A percentile compares a stretch with the other conserved stretches of the same genome.
Conservation (phyloP, 2,329 filamentous ascomycete genomes). For the Xylaria sp. region DNA sequence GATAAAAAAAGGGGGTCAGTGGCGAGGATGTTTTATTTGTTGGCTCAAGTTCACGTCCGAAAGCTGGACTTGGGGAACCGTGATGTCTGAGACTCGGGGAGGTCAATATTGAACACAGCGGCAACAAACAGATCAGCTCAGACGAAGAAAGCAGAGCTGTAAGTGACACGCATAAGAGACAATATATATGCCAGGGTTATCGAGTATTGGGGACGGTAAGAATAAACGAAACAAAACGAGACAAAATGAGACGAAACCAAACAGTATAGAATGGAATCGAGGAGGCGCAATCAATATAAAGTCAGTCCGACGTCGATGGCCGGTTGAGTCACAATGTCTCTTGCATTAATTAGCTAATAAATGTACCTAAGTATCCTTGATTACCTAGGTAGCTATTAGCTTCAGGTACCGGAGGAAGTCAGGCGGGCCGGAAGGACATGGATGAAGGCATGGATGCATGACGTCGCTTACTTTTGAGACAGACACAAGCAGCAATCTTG, state of each 20-base stretch:
- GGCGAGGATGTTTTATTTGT: slow-evolving; percentile 15
- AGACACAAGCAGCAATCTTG: slow-evolving; percentile 2
- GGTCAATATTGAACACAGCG: slow-evolving; percentile 26
- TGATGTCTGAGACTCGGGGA: slow-evolving; percentile 36
- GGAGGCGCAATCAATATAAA: slow-evolving; percentile 6
- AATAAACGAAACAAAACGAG: background rate
- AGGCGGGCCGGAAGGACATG: slow-evolving; percentile 9
- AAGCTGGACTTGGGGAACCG: slow-evolving; percentile 12
- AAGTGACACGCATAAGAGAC: slow-evolving; percentile 26
- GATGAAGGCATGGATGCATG: slow-evolving; percentile 12
- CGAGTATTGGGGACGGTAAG: slow-evolving; percentile 1
- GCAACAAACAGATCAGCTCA: slow-evolving; percentile 37
- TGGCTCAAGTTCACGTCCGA: background rate
- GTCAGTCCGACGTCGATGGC: slow-evolving; percentile 8
- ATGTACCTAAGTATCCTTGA: background rate
- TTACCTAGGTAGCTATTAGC: slow-evolving; percentile 30
- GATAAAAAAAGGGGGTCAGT: background rate
- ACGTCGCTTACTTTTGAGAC: slow-evolving; percentile 22
- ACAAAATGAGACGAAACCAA: background rate
- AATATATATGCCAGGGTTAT: slow-evolving; percentile 10
- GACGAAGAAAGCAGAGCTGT: background rate
- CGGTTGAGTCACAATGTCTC: slow-evolving; percentile 23
- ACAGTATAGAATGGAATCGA: background rate
- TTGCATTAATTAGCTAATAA: slow-evolving; percentile 17
- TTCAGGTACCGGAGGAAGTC: slow-evolving; percentile 21